Base-by-base conservation (phyloP, 2,329 filamentous ascomycete genomes). In the Colletotrichum tanaceti region DNA sequence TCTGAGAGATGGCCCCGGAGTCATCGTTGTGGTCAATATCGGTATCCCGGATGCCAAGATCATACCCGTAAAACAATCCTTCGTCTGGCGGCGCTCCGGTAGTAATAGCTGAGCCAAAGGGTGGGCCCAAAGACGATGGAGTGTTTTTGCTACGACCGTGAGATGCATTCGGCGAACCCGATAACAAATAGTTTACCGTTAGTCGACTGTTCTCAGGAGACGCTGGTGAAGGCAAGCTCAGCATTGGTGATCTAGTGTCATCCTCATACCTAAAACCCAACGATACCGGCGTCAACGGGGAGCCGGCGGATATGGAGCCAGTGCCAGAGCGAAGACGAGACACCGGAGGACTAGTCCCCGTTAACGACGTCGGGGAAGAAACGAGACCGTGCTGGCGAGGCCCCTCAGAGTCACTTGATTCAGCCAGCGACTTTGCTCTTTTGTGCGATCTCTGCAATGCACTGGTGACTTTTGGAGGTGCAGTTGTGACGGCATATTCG, bases 11-110 rank as follows among this genome's bases (percentile, higher is more conserved):
- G 18, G 91, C 91, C 58, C 86, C 86, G 38, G 81, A 79, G 72
- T 95, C 92, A 74, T 93, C 87, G 73, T 94, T 94, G 58, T 85
- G 87, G 35, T 88, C 88, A 1, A 92, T 80, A 73, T 95, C 92
- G 22, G 88, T 79, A 78, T 95, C 92, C 11, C 85, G 85, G 69
- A 89, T 83, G 0, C 92, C 93, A 64, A 87, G 83, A 74, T 95
- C 93, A 68, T 91, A 86, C 6, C 93, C 92, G 75, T 92, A 93
- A 50, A 84, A 87, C 7, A 79, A 84, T 43, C 79, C 78, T 71
- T 82, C 74, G 68, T 80, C 71, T 68, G 72, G 46, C 53, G 72
- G 46, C 53, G 50, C 63, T 10, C 52, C 58, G 1, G 20, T 7
- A 3, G 53, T 63, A 11, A 20, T 32, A n/a, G 16, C 70, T 11